A percentile compares a stretch with the other conserved stretches of the same genome.
phyloP scores from a whole-genome alignment of 1,284 basidiomycete genomes.

The Somion occarium region DNA sequence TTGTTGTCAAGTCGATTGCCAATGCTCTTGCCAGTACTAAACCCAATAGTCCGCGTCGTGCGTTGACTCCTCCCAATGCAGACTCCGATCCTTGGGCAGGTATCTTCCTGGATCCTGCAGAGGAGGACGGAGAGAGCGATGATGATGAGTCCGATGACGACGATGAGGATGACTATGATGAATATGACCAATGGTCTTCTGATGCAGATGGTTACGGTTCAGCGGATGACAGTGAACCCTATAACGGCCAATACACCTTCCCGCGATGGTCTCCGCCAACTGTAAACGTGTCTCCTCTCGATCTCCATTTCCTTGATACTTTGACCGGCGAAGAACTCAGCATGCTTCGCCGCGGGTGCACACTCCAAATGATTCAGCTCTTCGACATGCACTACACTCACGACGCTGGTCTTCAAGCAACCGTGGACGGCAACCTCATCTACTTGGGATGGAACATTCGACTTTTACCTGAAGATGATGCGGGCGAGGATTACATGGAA shows the following conservation, averaged over 20 bases:
- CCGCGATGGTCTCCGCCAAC: slow-evolving; percentile 56
- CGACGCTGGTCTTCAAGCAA: slow-evolving; percentile 38
- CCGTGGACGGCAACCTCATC: slow-evolving; percentile 39
- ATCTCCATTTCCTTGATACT: slow-evolving; percentile 33
- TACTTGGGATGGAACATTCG: slow-evolving; percentile 65
- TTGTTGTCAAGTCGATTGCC: slow-evolving; percentile 58
- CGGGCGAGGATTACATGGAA: slow-evolving; percentile 48
- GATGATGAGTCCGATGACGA: slow-evolving; percentile 33
- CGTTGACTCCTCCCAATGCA: slow-evolving; percentile 24
- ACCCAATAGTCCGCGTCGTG: slow-evolving; percentile 18
- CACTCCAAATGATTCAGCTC: slow-evolving; percentile 49
- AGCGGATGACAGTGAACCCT: slow-evolving; percentile 28
- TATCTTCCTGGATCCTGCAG: slow-evolving; percentile 46
- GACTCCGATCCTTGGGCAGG: slow-evolving; percentile 63
- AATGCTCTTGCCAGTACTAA: slow-evolving; percentile 43
- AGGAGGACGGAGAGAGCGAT: slow-evolving; percentile 31
- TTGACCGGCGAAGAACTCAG: slow-evolving; percentile 33
- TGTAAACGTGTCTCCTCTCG: slow-evolving; percentile 31
- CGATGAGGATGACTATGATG: slow-evolving; percentile 28
- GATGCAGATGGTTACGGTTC: slow-evolving; percentile 29
- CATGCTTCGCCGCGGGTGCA: slow-evolving; percentile 59
- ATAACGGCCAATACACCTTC: slow-evolving; percentile 34
- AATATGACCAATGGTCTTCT: slow-evolving; percentile 25
- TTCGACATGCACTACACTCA: slow-evolving; percentile 55
- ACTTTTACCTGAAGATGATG: slow-evolving; percentile 41